Evolutionary conservation across 2,329 filamentous ascomycete species (phyloP), one percentile per base, ranked within the genome.

Genomic region (Orbilia javanica): DNA sequence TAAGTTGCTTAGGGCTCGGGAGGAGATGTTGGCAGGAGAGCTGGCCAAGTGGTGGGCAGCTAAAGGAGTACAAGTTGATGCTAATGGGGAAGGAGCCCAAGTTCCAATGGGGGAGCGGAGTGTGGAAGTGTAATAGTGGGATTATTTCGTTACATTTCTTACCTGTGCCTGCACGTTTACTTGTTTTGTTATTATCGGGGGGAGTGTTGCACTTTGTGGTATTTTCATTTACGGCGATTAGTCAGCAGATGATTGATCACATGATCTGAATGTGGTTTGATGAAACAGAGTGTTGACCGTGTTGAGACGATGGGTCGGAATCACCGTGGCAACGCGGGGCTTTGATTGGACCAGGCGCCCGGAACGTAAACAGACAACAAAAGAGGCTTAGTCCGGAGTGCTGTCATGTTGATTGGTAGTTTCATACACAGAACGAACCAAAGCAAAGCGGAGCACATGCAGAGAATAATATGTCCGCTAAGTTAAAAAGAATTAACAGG

Each of bases 301-400:
- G 69, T 73, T 73, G 68, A 13, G 57, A 53, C 31, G 34, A 67
- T 39, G 15, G 62, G 36, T 39, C 46, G 39, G 3, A 31, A 68
- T 75, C 71, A 75, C 71, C 71, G 63, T 67, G 71, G 71, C 71
- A 77, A 77, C 72, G 72, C 65, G 60, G 62, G 29, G 25, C 46
- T 62, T 50, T 65, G 57, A 65, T 72, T 72, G 63, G 52, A 39
- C n/a, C 46, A 15, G 18, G 66, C 44, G 46, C 48, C 36, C 3
- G 63, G 22, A 64, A 77, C 65, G 42, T 71, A 65, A 77, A 70
- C 65, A 70, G 64, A 63, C 57, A 71, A 70, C 65, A 66, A 39
- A 63, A 63, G 52, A 48, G 55, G 67, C 67, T 44, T 71, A 42
- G 44, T 25, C 15, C 27, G 4, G 10, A 20, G 8, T 36, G 34